Evolutionary conservation across 257 asterid species (phyloP).

Genomic region (Nicotiana attenuata): DNA sequence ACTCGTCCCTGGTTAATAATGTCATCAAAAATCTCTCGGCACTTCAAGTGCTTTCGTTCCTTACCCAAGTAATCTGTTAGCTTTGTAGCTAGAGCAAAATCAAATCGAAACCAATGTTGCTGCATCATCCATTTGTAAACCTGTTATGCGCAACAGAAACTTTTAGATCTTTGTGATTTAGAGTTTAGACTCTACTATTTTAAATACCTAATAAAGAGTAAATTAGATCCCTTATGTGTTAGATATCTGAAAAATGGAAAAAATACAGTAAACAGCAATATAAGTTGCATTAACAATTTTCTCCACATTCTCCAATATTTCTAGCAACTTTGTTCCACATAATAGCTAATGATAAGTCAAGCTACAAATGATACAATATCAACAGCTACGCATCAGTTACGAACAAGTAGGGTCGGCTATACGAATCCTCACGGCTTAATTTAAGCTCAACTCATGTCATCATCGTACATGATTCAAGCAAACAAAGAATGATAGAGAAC

Average conservation of each 20-base stretch:
- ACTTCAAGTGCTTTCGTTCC: constrained; percentile 73
- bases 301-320: background rate
- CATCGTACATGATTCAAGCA: no score
- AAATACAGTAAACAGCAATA: constrained; percentile 50
- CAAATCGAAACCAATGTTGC: constrained; percentile 86
- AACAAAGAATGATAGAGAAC: no score
- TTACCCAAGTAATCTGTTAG: constrained; percentile 94
- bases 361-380: background rate
- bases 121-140: constrained; percentile 94
- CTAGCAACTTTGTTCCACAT: background rate
- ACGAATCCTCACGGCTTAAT: no score
- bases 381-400: no score
- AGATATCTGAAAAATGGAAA: background rate
- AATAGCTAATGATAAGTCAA: background rate
- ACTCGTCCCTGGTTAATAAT: constrained; percentile 76
- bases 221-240: background rate
- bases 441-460: no score
- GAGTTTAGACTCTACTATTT: background rate
- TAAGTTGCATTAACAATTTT: constrained; percentile 39
- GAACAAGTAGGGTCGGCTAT: no score
- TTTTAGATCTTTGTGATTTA: background rate
- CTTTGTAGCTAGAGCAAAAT: constrained; percentile 76
- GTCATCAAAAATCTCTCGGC: constrained; percentile 77
- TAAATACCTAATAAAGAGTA: background rate
- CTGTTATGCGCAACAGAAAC: constrained; percentile 29